A percentile compares a stretch with the other conserved stretches of the same genome.
Conservation (phyloP, 202 grass and related monocot genomes). For the Dendrocalamus latiflorus region DNA sequence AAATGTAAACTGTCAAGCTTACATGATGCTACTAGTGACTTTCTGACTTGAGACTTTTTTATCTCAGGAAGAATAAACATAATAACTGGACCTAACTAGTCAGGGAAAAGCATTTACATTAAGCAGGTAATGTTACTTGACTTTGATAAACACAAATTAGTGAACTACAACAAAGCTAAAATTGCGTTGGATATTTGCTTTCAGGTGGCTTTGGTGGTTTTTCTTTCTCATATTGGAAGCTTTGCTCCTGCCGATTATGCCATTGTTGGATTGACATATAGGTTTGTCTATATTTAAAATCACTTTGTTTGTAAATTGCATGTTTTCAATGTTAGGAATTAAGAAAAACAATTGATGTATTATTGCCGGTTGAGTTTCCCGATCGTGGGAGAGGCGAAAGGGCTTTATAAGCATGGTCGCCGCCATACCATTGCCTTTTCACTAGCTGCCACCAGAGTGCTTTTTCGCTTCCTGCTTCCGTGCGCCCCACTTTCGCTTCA, state of each 20-base stretch:
- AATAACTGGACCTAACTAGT: constrained; percentile 96
- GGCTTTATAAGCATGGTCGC: too few relatives aligned
- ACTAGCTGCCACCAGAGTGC: too few relatives aligned
- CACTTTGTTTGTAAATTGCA: background rate
- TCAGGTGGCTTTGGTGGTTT: constrained; percentile 96
- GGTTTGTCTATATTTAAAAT: constrained; percentile 40
- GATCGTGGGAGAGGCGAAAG: too few relatives aligned
- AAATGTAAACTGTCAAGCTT: background rate
- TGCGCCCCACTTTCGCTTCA: too few relatives aligned
- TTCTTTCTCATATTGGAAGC: constrained; percentile 96
- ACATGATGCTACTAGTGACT: background rate
- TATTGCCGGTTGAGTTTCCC: too few relatives aligned
- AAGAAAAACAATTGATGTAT: background rate
- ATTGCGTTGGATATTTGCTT: constrained; percentile 25
- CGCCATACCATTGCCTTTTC: too few relatives aligned
- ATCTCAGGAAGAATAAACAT: constrained; percentile 87
- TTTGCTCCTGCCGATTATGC: constrained; percentile 98
- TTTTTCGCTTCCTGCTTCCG: too few relatives aligned
- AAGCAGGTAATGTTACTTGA: constrained; percentile 63
- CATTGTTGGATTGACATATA: constrained; percentile 80
- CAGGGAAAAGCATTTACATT: constrained; percentile 95
- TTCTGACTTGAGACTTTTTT: constrained; percentile 12
- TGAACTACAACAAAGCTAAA: background rate
- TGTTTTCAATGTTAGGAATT: background rate
- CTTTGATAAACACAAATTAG: background rate